A percentile compares a stretch with the other conserved stretches of the same genome.
Conservation (phyloP, 768 basidiomycete genomes). For the Lanmaoa pseudosensibilis region DNA sequence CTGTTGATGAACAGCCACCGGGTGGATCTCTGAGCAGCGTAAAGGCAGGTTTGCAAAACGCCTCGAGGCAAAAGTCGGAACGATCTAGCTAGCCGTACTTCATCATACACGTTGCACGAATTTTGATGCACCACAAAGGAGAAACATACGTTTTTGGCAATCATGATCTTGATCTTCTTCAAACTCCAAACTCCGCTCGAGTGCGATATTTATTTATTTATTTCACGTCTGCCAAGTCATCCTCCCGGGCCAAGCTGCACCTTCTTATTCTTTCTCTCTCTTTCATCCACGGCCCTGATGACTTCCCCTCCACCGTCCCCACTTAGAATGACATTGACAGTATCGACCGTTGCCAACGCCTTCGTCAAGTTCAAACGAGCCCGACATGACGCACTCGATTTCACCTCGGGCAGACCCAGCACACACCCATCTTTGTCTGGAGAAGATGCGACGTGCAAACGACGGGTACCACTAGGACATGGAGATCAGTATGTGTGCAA, state of each 20-base stretch:
- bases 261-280: not conserved
- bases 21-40: not conserved
- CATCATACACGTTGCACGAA: slow-evolving; percentile 16
- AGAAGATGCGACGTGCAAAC: slow-evolving; percentile 26
- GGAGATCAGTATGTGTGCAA: slow-evolving; percentile 54
- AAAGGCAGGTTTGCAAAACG: not conserved
- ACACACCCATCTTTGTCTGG: slow-evolving; percentile 38
- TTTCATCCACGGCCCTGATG: slow-evolving; percentile 7
- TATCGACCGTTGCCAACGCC: slow-evolving; percentile 48
- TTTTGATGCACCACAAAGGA: not conserved
- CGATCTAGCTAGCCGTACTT: not conserved
- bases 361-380: slow-evolving; percentile 54
- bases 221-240: not conserved
- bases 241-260: not conserved
- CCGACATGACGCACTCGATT: slow-evolving; percentile 34
- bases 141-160: not conserved
- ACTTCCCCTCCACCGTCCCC: slow-evolving; percentile 23
- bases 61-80: slow-evolving; percentile 5
- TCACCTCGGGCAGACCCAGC: slow-evolving; percentile 38
- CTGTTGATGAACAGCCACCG: not conserved
- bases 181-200: slow-evolving; percentile 24
- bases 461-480: slow-evolving; percentile 36
- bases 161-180: not conserved
- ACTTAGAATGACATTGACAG: slow-evolving; percentile 22
- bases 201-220: slow-evolving; percentile 8